These are phyloP conservation scores for Pyropia haitanensis DNA, from an alignment of 23 red algal genomes.

Conservation along the genomic window DNA sequence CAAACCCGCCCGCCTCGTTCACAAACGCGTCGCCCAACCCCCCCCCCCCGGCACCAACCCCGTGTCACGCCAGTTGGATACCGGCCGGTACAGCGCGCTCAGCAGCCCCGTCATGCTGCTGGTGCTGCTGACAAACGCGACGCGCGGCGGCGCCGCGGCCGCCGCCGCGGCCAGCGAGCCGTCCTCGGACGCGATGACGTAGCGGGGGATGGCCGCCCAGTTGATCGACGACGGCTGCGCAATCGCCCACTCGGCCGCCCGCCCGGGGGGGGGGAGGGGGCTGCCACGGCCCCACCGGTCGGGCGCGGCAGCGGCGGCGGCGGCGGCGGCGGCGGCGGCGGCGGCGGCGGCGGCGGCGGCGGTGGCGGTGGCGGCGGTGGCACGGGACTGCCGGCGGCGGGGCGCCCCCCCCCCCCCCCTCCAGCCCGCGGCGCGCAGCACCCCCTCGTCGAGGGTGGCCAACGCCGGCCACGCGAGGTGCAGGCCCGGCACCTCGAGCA, in stretches of 20 bases:
- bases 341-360: conserved; percentile 11
- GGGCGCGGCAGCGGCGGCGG: conserved; percentile 11
- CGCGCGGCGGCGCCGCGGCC: conserved; percentile 8
- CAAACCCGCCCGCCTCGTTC: conserved; percentile 51
- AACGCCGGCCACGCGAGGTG: conserved; percentile 46
- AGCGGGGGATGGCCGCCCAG: conserved; percentile 55
- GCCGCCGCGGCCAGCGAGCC: conserved; percentile 24
- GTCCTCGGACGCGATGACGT: conserved; percentile 57
- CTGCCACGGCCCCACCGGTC: neutral
- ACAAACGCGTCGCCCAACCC: conserved; percentile 39
- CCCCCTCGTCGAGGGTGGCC: conserved; percentile 23
- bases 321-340: conserved; percentile 1
- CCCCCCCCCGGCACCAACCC: conserved; percentile 12
- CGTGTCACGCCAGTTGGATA: conserved; percentile 65
- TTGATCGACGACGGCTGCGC: conserved; percentile 47
- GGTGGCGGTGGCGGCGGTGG: neutral
- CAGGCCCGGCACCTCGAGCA: conserved; percentile 48
- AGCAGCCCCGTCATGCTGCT: conserved; percentile 66
- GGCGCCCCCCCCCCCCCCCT: conserved; percentile 1
- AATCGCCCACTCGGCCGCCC: conserved; percentile 1
- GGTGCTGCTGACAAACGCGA: conserved; percentile 42
- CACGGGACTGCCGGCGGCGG: neutral
- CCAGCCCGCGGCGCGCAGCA: neutral
- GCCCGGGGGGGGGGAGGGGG: conserved; percentile 1
- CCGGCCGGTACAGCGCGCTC: conserved; percentile 53